Percentiles rank a stretch among this genome's conserved stretches.
Conservation (phyloP, 257 asterid genomes). For the Solanum neorickii region DNA sequence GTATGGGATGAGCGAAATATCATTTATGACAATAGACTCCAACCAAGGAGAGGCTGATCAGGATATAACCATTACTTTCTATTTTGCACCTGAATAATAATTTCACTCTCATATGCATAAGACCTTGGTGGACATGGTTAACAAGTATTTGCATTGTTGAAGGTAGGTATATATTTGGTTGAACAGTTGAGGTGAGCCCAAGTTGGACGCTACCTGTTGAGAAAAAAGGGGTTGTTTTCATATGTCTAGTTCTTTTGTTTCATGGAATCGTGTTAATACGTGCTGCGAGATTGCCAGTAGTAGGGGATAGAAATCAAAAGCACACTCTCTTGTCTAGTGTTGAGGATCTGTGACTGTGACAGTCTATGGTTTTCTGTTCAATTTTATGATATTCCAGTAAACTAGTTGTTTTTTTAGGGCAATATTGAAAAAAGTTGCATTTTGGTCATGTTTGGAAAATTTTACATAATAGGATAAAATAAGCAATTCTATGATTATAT, state of each 20-base stretch:
- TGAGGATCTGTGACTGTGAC: not conserved
- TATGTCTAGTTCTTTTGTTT: not conserved
- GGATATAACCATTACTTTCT: not conserved
- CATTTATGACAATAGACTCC: not conserved
- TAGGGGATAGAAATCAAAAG: not conserved
- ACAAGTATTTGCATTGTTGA: not conserved
- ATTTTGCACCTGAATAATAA: not conserved
- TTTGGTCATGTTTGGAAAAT: not conserved
- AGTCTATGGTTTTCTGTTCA: not conserved
- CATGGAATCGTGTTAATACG: not conserved
- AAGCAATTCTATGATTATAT: not conserved
- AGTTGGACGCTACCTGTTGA: not conserved
- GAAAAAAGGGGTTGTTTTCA: not conserved
- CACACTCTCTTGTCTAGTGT: not conserved
- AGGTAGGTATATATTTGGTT: not conserved
- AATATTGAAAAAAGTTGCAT: not conserved
- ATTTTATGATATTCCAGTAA: not conserved
- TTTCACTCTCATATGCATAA: not conserved
- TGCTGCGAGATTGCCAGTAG: not conserved
- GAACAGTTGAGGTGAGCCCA: not conserved
- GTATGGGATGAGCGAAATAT: slow-evolving; percentile 53
- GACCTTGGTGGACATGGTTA: not conserved
- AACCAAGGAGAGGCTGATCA: not conserved
- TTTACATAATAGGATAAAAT: not conserved
- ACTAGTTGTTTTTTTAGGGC: not conserved